Base-by-base conservation (phyloP, 352 stramenopile species). In the Phytophthora ramorum region DNA sequence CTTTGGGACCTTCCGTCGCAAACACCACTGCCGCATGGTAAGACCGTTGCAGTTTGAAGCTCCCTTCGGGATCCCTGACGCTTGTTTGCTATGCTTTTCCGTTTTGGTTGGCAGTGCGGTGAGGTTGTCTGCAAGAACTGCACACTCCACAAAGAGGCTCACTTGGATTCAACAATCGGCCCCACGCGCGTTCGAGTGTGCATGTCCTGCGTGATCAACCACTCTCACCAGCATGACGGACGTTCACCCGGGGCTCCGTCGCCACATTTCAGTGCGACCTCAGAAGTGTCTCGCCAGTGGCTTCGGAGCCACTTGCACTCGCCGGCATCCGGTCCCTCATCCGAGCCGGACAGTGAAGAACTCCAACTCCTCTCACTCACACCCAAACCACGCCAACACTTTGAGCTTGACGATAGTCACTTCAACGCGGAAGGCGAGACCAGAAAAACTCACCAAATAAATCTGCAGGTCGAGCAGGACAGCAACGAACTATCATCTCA, bases 21-120 rank as follows among this genome's bases (percentile, higher is more conserved):
- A 95, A 68, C 87, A 95, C 72, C 87, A 95, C 72, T 95, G 87
- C 68, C 83, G 87, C 57, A 93, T 93, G 83, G 81, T 90, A 66
- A 28, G 72, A 57, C 20, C 26, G 13, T 10, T 14, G 8, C 10
- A 30, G 19, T 0, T 9, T 34, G 16, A 35, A 32, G 1, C 38
- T 5, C 46, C 14, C 35, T 58, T 49, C 28, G 26, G 34, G 32
- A 7, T 53, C 50, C 37, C 48, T 65, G 9, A 65, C 48, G 19
- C 24, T 40, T 34, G 12, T 32, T 43, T 54, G 26, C 35, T 14
- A 16, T 12, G 30, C 30, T 13, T 12, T 35, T 53, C 3, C 12
- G 2, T 68, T 16, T 32, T 47, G 10, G 28, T 37, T 51, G 34
- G 22, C 47, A 91, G 83, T 95, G 87, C 43, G 85, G 87, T 4